A percentile compares a stretch with the other conserved stretches of the same genome.
These are phyloP conservation scores for Groenewaldozyma tartarivorans DNA, from an alignment of 805 yeast genomes.

Conservation along the genomic window DNA sequence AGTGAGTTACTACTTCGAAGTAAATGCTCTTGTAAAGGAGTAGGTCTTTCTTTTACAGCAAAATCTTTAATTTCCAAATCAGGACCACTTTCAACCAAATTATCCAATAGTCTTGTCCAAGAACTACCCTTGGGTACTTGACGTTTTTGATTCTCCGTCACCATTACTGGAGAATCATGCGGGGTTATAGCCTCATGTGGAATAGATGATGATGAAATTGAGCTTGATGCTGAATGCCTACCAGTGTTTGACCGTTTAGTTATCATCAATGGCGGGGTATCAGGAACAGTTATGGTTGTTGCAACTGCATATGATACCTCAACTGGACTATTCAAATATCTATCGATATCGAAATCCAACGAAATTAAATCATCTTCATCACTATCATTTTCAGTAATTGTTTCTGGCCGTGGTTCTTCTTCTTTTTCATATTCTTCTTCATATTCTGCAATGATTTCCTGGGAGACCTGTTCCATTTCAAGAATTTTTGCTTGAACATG, in stretches of 20 bases:
- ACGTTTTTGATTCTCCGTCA: neutral
- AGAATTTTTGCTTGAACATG: slow-evolving; percentile 6
- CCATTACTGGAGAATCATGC: neutral
- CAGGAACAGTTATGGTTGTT: neutral
- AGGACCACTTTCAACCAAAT: neutral
- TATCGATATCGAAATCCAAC: neutral
- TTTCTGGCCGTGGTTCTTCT: no score
- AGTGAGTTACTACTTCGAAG: no score
- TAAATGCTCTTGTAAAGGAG: neutral
- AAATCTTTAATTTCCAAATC: neutral
- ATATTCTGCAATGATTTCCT: neutral
- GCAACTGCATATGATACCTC: neutral
- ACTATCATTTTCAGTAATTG: no score
- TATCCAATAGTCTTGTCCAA: neutral
- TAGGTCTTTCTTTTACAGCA: neutral
- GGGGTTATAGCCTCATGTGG: neutral
- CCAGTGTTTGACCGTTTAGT: neutral
- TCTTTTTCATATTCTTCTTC: neutral
- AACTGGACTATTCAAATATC: neutral
- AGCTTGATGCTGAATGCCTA: neutral
- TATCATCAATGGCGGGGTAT: neutral
- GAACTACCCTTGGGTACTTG: neutral
- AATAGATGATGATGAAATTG: neutral
- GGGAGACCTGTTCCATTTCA: neutral
- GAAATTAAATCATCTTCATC: neutral